These are phyloP conservation scores for Epicoccum sorghinum DNA, from an alignment of 2,329 filamentous ascomycete species.

Conservation along the genomic window DNA sequence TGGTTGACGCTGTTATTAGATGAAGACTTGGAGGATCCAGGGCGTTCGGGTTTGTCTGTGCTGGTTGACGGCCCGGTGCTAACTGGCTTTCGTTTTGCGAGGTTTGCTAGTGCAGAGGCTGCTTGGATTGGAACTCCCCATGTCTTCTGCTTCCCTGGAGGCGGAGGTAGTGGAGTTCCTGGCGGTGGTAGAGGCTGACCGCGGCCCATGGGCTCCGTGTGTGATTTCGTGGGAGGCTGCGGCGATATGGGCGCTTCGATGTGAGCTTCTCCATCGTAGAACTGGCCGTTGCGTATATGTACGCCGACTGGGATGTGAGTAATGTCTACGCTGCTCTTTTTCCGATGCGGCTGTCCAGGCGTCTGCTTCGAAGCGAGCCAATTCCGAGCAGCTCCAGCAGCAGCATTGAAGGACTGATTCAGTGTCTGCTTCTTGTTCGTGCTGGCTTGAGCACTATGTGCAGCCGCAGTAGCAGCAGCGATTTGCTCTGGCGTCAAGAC, in stretches of 20 bases:
- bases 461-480: constrained; percentile 27
- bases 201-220: constrained; percentile 76
- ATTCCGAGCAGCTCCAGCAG: constrained; percentile 64
- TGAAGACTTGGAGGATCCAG: constrained; percentile 16
- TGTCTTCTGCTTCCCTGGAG: constrained; percentile 59
- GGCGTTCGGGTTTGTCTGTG: constrained; percentile 10
- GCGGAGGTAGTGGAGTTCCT: constrained; percentile 76
- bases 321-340: constrained; percentile 19
- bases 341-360: constrained; percentile 19
- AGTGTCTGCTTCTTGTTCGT: constrained; percentile 33
- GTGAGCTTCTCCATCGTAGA: constrained; percentile 14
- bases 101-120: constrained; percentile 39
- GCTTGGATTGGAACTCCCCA: constrained; percentile 60
- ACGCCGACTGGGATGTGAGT: constrained; percentile 18
- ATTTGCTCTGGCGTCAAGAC: constrained; percentile 31
- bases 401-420: constrained; percentile 51
- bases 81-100: constrained; percentile 70
- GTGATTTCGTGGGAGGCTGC: constrained; percentile 30
- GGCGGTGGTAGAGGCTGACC: constrained; percentile 83
- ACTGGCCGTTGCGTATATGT: constrained; percentile 14
- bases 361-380: constrained; percentile 61
- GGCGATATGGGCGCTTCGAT: constrained; percentile 5
- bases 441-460: constrained; percentile 22
- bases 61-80: constrained; percentile 30
- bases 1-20: constrained; percentile 8